A percentile compares a stretch with the other conserved stretches of the same genome.
Evolutionary conservation across 2,329 filamentous ascomycete species (phyloP).

Genomic region (Magnaporthiopsis poae): DNA sequence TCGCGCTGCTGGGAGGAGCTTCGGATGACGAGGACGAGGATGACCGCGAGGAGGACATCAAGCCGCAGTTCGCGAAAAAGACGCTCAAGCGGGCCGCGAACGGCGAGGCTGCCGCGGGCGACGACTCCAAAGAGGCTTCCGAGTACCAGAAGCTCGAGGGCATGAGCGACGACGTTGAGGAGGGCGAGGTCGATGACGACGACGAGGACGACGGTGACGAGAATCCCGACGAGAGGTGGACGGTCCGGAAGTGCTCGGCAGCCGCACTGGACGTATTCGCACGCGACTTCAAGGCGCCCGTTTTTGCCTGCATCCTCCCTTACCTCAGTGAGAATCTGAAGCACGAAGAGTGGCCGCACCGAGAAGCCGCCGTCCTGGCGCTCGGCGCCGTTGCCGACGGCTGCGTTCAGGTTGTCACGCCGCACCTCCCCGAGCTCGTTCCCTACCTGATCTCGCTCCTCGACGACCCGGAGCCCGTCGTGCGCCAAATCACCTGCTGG

Average conservation of each 20-base stretch:
- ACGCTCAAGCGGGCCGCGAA: slow-evolving; percentile 41
- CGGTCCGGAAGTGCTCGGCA: slow-evolving; percentile 89
- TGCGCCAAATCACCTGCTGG: slow-evolving; percentile 96
- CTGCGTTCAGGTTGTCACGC: slow-evolving; percentile 79
- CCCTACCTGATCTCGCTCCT: slow-evolving; percentile 82
- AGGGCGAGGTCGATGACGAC: slow-evolving; percentile 70
- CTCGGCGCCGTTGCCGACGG: slow-evolving; percentile 91
- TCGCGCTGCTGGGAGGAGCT: slow-evolving; percentile 70
- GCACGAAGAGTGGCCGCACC: slow-evolving; percentile 80
- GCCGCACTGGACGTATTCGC: slow-evolving; percentile 91
- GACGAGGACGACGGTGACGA: slow-evolving; percentile 62
- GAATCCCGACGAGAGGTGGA: slow-evolving; percentile 88
- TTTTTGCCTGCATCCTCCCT: slow-evolving; percentile 85
- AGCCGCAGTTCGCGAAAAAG: slow-evolving; percentile 77
- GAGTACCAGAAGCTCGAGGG: slow-evolving; percentile 42
- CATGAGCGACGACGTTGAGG: slow-evolving; percentile 69
- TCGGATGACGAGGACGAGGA: slow-evolving; percentile 86
- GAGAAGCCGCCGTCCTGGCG: slow-evolving; percentile 88
- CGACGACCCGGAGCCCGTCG: slow-evolving; percentile 76
- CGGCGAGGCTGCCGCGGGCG: slow-evolving; percentile 40
- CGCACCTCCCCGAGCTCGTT: slow-evolving; percentile 81
- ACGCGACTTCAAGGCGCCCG: slow-evolving; percentile 73
- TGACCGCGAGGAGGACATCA: slow-evolving; percentile 82
- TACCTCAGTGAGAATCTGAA: slow-evolving; percentile 85
- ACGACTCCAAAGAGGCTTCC: slow-evolving; percentile 38